Percentiles rank a stretch among this genome's conserved stretches.
Evolutionary conservation across 2,329 filamentous ascomycete species (phyloP).

Genomic region (Arthrobotrys sphaeroides): DNA sequence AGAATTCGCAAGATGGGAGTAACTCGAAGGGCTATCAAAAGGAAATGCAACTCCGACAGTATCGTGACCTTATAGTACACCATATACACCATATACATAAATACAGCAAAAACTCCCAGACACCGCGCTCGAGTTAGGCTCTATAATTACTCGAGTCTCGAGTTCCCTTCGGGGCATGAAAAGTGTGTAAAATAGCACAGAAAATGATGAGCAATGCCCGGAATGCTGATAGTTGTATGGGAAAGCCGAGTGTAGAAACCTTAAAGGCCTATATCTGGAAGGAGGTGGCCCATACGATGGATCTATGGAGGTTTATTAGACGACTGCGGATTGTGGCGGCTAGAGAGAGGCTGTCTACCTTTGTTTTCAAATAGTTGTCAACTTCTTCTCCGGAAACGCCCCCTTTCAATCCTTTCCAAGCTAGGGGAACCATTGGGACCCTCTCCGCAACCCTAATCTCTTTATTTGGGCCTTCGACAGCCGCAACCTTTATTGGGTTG

Average conservation of each 20-base stretch:
- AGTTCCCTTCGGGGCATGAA: background rate
- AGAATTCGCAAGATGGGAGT: too few relatives aligned
- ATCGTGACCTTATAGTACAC: background rate
- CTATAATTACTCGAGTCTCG: background rate
- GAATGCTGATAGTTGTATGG: background rate
- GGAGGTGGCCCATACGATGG: conserved; percentile 86
- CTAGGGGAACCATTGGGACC: conserved; percentile 93
- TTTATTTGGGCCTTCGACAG: conserved; percentile 88
- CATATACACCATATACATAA: background rate
- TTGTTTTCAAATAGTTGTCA: conserved; percentile 92
- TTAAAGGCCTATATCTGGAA: conserved; percentile 59
- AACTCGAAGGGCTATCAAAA: too few relatives aligned
- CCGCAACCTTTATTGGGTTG: conserved; percentile 95
- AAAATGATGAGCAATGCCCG: background rate
- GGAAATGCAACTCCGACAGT: background rate
- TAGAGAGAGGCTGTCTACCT: conserved; percentile 69
- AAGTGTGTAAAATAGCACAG: background rate
- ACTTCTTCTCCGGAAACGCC: conserved; percentile 89
- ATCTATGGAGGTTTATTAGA: conserved; percentile 66
- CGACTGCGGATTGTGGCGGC: background rate
- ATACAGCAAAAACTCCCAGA: background rate
- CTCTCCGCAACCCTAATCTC: conserved; percentile 88
- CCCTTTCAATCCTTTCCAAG: conserved; percentile 83
- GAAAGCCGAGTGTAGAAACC: background rate
- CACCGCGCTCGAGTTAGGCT: conserved; percentile 6